phyloP scores from a whole-genome alignment of 2,329 filamentous ascomycete species.

The Neurospora sp. region DNA sequence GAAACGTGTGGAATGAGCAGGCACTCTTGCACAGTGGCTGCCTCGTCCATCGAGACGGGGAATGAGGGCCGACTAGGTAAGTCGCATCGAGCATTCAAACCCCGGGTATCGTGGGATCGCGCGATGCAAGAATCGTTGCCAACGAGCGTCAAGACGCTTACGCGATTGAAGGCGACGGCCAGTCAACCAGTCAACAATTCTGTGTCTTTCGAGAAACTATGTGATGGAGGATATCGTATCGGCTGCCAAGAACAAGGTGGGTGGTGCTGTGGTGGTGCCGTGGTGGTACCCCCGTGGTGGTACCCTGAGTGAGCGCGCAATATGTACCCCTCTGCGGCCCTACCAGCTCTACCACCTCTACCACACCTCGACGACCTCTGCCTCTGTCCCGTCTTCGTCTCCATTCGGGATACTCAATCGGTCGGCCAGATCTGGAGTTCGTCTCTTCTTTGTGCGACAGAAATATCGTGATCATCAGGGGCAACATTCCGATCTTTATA shows the following conservation, averaged over 20 bases:
- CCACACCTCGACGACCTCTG: neutral
- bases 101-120: neutral
- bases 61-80: neutral
- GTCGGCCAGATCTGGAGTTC: neutral
- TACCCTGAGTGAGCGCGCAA: neutral
- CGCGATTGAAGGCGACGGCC: neutral
- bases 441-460: neutral
- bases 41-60: neutral
- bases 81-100: neutral
- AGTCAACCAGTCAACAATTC: neutral
- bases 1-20: neutral
- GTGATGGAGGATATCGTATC: neutral
- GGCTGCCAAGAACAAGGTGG: neutral
- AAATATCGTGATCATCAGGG: neutral
- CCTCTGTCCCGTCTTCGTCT: neutral
- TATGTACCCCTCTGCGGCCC: neutral
- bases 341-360: neutral
- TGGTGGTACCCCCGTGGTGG: neutral
- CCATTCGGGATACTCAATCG: neutral
- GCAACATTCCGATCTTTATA: neutral
- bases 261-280: neutral
- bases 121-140: neutral
- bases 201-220: neutral
- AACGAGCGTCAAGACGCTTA: neutral
- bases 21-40: neutral